Percentiles rank a stretch among this genome's conserved stretches.
Conservation (phyloP, 495 filamentous ascomycete genomes). For the Penicillium odoratum region DNA sequence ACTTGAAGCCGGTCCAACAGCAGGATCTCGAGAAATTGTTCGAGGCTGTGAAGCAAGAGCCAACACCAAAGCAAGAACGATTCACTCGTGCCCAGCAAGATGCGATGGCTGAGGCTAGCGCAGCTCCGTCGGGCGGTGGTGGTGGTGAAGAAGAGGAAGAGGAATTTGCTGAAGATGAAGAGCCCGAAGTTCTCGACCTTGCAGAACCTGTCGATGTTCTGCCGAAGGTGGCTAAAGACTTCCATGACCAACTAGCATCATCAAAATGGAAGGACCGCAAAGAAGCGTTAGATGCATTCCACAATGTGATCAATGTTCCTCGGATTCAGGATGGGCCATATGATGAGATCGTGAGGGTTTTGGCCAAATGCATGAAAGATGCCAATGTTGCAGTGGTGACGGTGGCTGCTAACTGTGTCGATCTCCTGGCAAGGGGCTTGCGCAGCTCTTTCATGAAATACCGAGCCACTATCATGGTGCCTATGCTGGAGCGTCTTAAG, state of each 20-base stretch:
- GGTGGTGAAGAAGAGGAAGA: constrained; percentile 47
- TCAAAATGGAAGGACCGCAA: constrained; percentile 99
- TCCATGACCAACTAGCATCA: constrained; percentile 77
- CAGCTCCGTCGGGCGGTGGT: constrained; percentile 57
- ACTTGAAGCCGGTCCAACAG: constrained; percentile 95
- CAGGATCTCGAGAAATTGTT: constrained; percentile 92
- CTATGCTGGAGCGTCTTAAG: constrained; percentile 92
- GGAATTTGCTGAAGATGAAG: constrained; percentile 69
- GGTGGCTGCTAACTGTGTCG: constrained; percentile 90
- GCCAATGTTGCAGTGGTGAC: constrained; percentile 96
- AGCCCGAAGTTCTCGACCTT: constrained; percentile 82
- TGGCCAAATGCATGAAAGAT: constrained; percentile 98
- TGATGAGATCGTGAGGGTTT: constrained; percentile 72
- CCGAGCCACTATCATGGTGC: constrained; percentile 71
- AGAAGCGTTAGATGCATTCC: constrained; percentile 84
- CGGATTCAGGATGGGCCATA: constrained; percentile 90
- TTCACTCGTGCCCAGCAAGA: constrained; percentile 88
- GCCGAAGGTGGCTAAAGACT: constrained; percentile 78
- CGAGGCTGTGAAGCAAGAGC: constrained; percentile 86
- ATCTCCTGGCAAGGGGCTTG: constrained; percentile 86
- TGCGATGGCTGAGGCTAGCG: constrained; percentile 66
- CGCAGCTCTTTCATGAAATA: constrained; percentile 78
- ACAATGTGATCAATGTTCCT: constrained; percentile 75
- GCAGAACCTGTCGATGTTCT: constrained; percentile 87
- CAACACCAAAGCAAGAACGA: constrained; percentile 84